Conservation (phyloP, 2,329 filamentous ascomycete species). For the Claviceps monticola region DNA sequence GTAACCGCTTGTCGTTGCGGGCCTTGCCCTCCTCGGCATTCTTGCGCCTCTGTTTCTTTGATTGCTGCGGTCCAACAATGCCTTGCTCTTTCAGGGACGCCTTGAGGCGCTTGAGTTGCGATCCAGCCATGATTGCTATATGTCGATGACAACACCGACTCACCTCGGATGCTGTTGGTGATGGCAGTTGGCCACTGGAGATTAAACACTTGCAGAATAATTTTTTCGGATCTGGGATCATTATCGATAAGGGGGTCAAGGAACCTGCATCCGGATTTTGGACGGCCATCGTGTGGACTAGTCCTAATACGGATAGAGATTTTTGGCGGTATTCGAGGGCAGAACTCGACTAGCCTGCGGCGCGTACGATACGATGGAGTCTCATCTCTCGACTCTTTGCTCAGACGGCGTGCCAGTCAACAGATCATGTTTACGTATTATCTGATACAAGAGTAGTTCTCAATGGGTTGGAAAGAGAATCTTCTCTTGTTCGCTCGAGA, state of each 20-base stretch:
- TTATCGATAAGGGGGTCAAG: slow-evolving; percentile 8
- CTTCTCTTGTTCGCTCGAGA: slow-evolving; percentile 26
- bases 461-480: slow-evolving; percentile 25
- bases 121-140: slow-evolving; percentile 62
- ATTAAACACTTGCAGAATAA: neutral
- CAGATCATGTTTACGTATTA: slow-evolving; percentile 1
- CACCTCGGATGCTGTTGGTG: slow-evolving; percentile 7
- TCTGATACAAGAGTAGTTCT: slow-evolving; percentile 7
- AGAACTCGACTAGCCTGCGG: slow-evolving; percentile 5
- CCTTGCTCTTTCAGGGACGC: slow-evolving; percentile 79
- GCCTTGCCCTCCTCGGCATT: slow-evolving; percentile 51
- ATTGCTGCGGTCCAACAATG: slow-evolving; percentile 80
- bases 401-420: slow-evolving; percentile 1
- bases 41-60: slow-evolving; percentile 84
- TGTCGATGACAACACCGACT: neutral
- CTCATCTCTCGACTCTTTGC: no score
- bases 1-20: slow-evolving; percentile 57
- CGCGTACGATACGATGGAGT: no score
- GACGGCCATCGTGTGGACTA: neutral
- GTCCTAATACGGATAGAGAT: slow-evolving; percentile 3
- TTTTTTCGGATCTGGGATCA: slow-evolving; percentile 1
- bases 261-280: neutral
- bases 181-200: neutral
- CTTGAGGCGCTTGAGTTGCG: slow-evolving; percentile 92
- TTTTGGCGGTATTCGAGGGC: slow-evolving; percentile 11